Conservation (phyloP, 805 yeast genomes). For the Wickerhamomyces chaumierensis region DNA sequence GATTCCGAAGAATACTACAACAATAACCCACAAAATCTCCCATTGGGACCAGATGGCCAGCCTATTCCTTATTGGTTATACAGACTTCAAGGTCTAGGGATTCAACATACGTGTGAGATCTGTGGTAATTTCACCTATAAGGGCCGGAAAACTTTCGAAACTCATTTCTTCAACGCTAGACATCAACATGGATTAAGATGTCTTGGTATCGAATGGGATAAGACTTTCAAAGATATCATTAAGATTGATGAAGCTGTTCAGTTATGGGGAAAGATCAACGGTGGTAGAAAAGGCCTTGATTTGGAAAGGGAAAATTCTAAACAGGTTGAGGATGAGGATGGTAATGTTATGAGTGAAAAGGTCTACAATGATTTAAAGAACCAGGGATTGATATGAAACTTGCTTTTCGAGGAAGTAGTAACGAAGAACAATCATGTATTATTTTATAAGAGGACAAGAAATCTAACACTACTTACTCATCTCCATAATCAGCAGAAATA, state of each 20-base stretch:
- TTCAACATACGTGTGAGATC: constrained; percentile 67
- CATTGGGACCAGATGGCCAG: constrained; percentile 78
- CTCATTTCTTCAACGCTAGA: constrained; percentile 61
- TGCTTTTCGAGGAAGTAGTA: too few species aligned
- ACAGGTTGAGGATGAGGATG: constrained; percentile 87
- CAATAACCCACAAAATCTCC: constrained; percentile 45
- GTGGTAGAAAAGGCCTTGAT: constrained; percentile 4
- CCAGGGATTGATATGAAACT: constrained; percentile 74
- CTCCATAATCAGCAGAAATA: too few species aligned
- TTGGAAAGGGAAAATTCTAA: constrained; percentile 40
- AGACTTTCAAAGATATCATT: constrained; percentile 52
- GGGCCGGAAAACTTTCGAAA: constrained; percentile 62
- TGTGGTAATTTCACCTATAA: constrained; percentile 67
- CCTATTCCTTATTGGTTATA: constrained; percentile 93
- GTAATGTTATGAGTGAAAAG: constrained; percentile 80
- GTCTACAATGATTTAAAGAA: constrained; percentile 78
- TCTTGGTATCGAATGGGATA: constrained; percentile 51
- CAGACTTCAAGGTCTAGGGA: constrained; percentile 77
- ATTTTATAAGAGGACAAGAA: too few species aligned
- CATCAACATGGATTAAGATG: constrained; percentile 68
- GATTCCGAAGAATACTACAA: constrained; percentile 5
- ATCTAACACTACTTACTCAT: too few species aligned
- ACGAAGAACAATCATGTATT: too few species aligned
- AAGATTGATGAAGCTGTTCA: constrained; percentile 56
- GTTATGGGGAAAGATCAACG: constrained; percentile 38